Evolutionary conservation across 805 yeast species (phyloP).

Genomic region (Lachancea sp.): DNA sequence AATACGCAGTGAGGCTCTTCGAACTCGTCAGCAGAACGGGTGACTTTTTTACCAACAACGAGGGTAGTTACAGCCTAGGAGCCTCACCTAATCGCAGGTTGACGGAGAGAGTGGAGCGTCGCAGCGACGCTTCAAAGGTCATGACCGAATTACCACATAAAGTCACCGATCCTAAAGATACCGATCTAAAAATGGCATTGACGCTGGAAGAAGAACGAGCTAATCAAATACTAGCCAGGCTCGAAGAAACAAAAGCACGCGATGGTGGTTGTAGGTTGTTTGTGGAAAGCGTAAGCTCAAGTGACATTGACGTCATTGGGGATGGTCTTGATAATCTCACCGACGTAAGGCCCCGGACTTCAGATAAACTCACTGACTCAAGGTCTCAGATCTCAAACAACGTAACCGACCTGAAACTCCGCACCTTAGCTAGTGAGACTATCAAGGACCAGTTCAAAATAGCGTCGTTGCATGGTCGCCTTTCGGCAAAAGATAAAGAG

Average conservation of each 20-base stretch:
- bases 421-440: slow-evolving; percentile 15
- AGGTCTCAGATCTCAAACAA: neutral
- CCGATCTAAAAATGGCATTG: too few species aligned
- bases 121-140: too few species aligned
- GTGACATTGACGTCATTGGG: too few species aligned
- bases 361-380: too few species aligned
- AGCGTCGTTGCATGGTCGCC: slow-evolving; percentile 11
- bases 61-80: neutral
- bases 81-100: neutral
- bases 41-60: neutral
- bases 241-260: too few species aligned
- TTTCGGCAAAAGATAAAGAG: neutral
- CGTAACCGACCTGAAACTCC: neutral
- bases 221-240: too few species aligned
- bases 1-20: slow-evolving; percentile 3
- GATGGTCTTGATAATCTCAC: too few species aligned
- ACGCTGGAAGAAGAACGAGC: too few species aligned
- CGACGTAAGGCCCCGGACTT: too few species aligned
- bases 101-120: too few species aligned
- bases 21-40: neutral
- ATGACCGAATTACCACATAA: neutral
- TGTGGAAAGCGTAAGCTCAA: too few species aligned
- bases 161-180: neutral
- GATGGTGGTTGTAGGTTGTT: too few species aligned
- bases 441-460: slow-evolving; percentile 19